Evolutionary conservation across 805 yeast species (phyloP).

Genomic region (Candida chilensis): DNA sequence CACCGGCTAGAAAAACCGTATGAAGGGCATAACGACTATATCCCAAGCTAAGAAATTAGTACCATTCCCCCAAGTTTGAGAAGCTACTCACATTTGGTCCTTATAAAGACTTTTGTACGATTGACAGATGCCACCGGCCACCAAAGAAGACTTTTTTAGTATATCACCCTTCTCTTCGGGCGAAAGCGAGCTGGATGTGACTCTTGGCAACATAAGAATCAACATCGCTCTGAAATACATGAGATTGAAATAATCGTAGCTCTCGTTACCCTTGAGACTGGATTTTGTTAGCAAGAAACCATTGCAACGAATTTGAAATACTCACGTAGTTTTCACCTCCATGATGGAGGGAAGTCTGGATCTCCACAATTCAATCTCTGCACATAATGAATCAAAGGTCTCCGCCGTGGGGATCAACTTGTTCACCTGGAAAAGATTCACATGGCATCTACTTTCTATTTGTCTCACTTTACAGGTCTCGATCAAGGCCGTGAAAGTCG

Average conservation of each 20-base stretch:
- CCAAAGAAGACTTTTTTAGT: conserved; percentile 7
- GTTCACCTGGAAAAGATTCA: conserved; percentile 7
- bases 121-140: conserved; percentile 11
- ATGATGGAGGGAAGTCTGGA: conserved; percentile 4
- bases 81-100: conserved; percentile 8
- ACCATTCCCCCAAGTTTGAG: too few relatives aligned
- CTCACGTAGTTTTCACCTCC: conserved; percentile 4
- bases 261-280: conserved; percentile 7
- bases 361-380: conserved; percentile 8
- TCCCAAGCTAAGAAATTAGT: too few relatives aligned
- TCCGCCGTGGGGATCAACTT: conserved; percentile 5
- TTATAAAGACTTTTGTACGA: conserved; percentile 8
- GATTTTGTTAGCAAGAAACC: too few relatives aligned
- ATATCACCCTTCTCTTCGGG: conserved; percentile 3
- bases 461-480: conserved; percentile 8
- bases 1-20: conserved; percentile 12
- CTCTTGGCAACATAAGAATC: conserved; percentile 7
- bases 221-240: conserved; percentile 8
- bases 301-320: too few relatives aligned
- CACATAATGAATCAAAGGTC: conserved; percentile 5
- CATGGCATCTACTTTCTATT: conserved; percentile 9
- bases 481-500: conserved; percentile 6
- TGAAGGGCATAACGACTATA: conserved; percentile 11
- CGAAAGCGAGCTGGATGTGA: conserved; percentile 5
- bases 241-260: conserved; percentile 9